Base-by-base conservation (phyloP, 192 early-diverging fungal species). In the Obelidium mucronatum region DNA sequence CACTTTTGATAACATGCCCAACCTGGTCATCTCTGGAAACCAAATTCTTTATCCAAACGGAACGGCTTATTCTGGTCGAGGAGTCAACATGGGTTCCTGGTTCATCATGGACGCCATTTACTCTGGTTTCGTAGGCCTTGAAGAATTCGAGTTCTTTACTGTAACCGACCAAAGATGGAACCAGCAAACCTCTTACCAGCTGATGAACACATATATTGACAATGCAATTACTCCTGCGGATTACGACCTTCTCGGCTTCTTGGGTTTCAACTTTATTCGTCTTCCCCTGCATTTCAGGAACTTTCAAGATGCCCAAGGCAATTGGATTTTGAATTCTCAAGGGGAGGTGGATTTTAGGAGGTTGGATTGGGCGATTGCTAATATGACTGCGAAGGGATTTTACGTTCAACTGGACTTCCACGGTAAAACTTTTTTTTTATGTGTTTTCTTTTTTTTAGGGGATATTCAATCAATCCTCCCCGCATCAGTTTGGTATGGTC, bases 261-360 rank as follows among this genome's bases (percentile, higher is more conserved):
- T 60, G 58, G 58, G 48, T 8, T 65, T 65, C 37, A 65, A 65
- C 11, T 65, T 65, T 40, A 37, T 65, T 13, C 63, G 63, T 6
- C 37, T 65, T 37, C 63, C 63, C 11, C 35, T 65, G 26, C 63
- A 65, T 39, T 65, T 65, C 63, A 28, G 63, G 33, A 65, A 65
- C 63, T 65, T 65, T 33, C 63, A 65, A 37, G 19, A 37, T 17
- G 37, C 30, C 4, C 4, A 65, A 13, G 63, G 63, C 30, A 65
- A 17, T 39, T 65, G 63, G 63, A 65, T 65, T 33, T n/a, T n/a
- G n/a, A n/a, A n/a, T n/a, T n/a, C n/a, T n/a, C 17, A 60, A 17
- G 11, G n/a, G 26, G 59, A 60, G 33, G 33, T 60, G 8, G 59
- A 60, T 30, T 60, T 60, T 60, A 26, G n/a, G 11, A 17, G 59